These are phyloP conservation scores for Hygrocybe coccinea DNA, from an alignment of 768 basidiomycete genomes.

Conservation along the genomic window DNA sequence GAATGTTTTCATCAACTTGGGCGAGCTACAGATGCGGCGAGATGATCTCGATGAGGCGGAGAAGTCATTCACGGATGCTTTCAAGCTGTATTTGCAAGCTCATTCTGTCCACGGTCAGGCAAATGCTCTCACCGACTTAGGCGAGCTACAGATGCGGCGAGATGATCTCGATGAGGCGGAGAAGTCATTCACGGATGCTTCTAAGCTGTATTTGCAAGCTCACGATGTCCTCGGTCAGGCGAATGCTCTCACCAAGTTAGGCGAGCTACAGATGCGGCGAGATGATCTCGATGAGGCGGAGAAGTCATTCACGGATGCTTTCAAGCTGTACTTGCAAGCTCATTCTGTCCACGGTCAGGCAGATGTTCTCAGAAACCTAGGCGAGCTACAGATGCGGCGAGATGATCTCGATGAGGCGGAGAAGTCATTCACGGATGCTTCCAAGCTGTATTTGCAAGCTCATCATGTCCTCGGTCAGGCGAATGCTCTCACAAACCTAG, in stretches of 20 bases:
- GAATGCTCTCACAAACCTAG: not conserved
- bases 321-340: not conserved
- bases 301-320: too few relatives aligned
- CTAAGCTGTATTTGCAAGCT: not conserved
- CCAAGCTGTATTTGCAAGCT: not conserved
- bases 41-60: too few relatives aligned
- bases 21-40: too few relatives aligned
- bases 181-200: not conserved
- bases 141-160: not conserved
- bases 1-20: too few relatives aligned
- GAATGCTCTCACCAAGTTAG: too few relatives aligned
- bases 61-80: too few relatives aligned
- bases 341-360: not conserved
- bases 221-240: too few relatives aligned
- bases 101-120: not conserved
- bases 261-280: too few relatives aligned
- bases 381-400: not conserved
- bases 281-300: too few relatives aligned
- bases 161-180: not conserved
- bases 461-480: not conserved
- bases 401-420: too few relatives aligned
- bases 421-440: not conserved
- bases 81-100: not conserved
- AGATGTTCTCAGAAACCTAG: not conserved
- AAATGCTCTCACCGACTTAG: not conserved